Base-by-base conservation (phyloP, 352 stramenopile genomes). In the Globisporangium rhizosaccharum region DNA sequence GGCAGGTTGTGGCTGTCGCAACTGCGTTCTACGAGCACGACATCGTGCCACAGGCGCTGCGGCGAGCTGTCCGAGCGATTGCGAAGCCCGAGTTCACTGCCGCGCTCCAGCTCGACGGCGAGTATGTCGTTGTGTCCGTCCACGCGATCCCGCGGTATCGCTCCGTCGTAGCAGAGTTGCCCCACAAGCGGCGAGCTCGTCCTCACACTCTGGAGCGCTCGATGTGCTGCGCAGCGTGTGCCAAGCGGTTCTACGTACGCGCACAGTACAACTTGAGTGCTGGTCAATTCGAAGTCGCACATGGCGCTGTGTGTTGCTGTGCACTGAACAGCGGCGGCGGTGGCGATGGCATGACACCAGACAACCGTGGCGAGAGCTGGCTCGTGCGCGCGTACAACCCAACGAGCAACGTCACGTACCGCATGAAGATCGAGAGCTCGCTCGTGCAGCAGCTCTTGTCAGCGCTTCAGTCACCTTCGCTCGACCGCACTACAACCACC, bases 301-400 rank as follows among this genome's bases (percentile, higher is more conserved):
- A 53, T 41, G 60, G 65, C 1, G 61, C 63, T 1, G 69, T 87
- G 42, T 90, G 81, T 33, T 76, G 66, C 6, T 90, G 81, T 50
- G 56, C 26, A 33, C 56, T 81, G 17, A 78, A 79, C 46, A 59
- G 63, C 39, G 67, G 59, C 11, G 59, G 23, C 30, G 12, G 41
- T 63, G 53, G 53, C 45, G 26, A 23, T 68, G 11, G 11, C 25
- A 11, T 9, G 17, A 44, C 5, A 49, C 8, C 20, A 61, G 9
- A 17, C 17, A 28, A 7, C 11, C 44, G 2, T 1, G 11, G 15
- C 15, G 75, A 82, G 48, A 71, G 59, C 20, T 84, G 82, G 82
- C 23, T 93, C 3, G 61, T 93, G 56, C 77, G 79, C 37, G 84
- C 75, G 14, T 93, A 93, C 56, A 91, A 73, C 46, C 68, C 84